A percentile compares a stretch with the other conserved stretches of the same genome.
Conservation (phyloP, 306 rosid genomes). For the Lagenaria siceraria region DNA sequence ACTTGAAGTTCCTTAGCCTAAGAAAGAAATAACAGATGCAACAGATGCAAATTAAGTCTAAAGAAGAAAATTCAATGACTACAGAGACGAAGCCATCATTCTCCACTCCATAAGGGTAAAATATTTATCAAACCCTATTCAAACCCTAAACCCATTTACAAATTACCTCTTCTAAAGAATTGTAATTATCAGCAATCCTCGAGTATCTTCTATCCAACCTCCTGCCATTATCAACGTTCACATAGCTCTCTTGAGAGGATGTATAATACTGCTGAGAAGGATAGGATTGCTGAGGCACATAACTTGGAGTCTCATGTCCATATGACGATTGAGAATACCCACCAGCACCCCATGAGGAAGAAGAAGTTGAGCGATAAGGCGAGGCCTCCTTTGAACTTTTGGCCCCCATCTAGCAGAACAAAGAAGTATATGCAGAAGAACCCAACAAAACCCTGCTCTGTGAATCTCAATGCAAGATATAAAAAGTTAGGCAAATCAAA, state of each 20-base stretch:
- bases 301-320: slow-evolving; percentile 20
- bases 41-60: neutral
- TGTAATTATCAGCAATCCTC: slow-evolving; percentile 63
- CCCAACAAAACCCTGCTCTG: neutral
- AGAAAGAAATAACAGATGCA: neutral
- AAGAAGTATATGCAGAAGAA: slow-evolving; percentile 4
- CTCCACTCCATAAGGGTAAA: neutral
- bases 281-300: slow-evolving; percentile 9
- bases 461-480: neutral
- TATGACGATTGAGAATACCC: slow-evolving; percentile 17
- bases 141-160: neutral
- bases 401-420: slow-evolving; percentile 55
- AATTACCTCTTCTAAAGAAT: slow-evolving; percentile 58
- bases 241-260: slow-evolving; percentile 5
- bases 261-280: slow-evolving; percentile 21
- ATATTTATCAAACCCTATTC: neutral
- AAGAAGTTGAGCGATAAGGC: slow-evolving; percentile 28
- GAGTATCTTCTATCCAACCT: slow-evolving; percentile 64
- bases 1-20: neutral
- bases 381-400: slow-evolving; percentile 58
- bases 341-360: slow-evolving; percentile 20
- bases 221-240: slow-evolving; percentile 8
- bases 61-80: neutral
- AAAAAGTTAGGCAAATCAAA: neutral
- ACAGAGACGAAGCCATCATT: neutral